Evolutionary conservation across 2,329 filamentous ascomycete species (phyloP).

Genomic region (Colletotrichum eremochloae): DNA sequence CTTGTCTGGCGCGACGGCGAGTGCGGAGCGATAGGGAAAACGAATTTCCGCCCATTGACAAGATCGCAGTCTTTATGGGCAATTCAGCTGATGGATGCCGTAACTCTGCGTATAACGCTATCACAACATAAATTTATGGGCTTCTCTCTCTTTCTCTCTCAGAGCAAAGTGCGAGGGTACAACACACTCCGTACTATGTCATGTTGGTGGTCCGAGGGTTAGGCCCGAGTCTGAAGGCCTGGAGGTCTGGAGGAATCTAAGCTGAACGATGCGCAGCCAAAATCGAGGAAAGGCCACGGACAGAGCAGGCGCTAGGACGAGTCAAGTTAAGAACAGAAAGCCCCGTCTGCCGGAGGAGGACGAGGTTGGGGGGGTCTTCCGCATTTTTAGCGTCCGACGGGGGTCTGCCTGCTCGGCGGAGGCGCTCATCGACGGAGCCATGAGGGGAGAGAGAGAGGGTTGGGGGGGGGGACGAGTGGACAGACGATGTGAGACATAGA

Average conservation of each 20-base stretch:
- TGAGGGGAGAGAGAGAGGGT: background rate
- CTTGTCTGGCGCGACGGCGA: background rate
- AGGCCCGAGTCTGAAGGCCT: conserved; percentile 10
- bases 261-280: conserved; percentile 27
- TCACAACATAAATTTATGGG: conserved; percentile 14
- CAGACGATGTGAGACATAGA: too few species aligned
- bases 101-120: background rate
- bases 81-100: conserved; percentile 2
- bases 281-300: conserved; percentile 36
- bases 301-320: conserved; percentile 33
- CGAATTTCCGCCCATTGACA: conserved; percentile 11
- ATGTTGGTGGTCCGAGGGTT: conserved; percentile 26
- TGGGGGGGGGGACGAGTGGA: too few species aligned
- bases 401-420: conserved; percentile 26
- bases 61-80: conserved; percentile 6
- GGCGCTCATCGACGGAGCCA: conserved; percentile 22
- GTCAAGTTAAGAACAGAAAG: conserved; percentile 26
- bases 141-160: background rate
- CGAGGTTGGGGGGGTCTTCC: conserved; percentile 11
- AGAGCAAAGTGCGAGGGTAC: background rate
- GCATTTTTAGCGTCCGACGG: conserved; percentile 36
- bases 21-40: background rate
- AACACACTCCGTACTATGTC: background rate
- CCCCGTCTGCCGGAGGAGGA: conserved; percentile 26
- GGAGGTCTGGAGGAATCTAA: conserved; percentile 22